Conservation (phyloP, 352 stramenopile genomes). For the Elongisporangium senticosum region DNA sequence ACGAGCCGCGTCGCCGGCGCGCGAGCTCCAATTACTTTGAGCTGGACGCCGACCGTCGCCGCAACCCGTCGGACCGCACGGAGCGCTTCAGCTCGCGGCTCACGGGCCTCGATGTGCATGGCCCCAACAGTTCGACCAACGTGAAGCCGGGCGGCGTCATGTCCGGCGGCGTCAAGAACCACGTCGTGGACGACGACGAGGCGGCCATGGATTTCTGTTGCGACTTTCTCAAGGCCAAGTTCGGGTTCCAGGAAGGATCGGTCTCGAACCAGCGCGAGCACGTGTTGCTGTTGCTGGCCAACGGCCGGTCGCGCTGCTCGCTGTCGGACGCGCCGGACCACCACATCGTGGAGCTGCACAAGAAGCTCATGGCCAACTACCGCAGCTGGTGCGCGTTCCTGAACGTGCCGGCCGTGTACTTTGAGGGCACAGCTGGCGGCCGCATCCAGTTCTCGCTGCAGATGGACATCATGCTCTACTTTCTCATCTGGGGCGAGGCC, state of each 20-base stretch:
- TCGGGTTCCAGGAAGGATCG: conserved; percentile 80
- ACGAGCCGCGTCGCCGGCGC: conserved; percentile 30
- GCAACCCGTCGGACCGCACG: conserved; percentile 64
- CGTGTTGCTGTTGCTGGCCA: conserved; percentile 72
- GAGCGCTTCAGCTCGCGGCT: conserved; percentile 55
- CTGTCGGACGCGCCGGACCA: conserved; percentile 41
- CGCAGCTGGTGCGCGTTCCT: conserved; percentile 73
- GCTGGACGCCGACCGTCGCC: conserved; percentile 61
- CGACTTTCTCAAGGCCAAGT: conserved; percentile 73
- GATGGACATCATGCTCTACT: conserved; percentile 95
- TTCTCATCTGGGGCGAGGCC: conserved; percentile 96
- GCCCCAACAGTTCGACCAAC: neutral
- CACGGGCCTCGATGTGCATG: conserved; percentile 49
- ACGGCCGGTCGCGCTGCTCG: conserved; percentile 55
- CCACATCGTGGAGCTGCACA: conserved; percentile 55
- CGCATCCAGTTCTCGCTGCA: conserved; percentile 32
- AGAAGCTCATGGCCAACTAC: conserved; percentile 77
- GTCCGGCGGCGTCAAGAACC: conserved; percentile 5
- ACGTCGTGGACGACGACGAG: conserved; percentile 56
- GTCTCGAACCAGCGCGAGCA: conserved; percentile 83
- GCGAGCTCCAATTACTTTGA: conserved; percentile 85
- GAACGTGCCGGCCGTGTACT: conserved; percentile 71
- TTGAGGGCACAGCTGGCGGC: conserved; percentile 11
- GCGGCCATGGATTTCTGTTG: conserved; percentile 78
- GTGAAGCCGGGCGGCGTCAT: conserved; percentile 8